Conservation (phyloP, 164 flowering plant genomes). For the grape (Vitis vinifera) region ASM3070453v1 NC_081821.1:16745001-16745500, state of each 20-base stretch:
- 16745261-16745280: background rate
- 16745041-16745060: too few relatives aligned
- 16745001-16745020: too few relatives aligned
- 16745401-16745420: conserved; percentile 87
- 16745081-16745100: too few relatives aligned
- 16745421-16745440: conserved; percentile 78
- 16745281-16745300: too few relatives aligned
- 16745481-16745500: conserved; percentile 82
- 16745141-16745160: too few relatives aligned
- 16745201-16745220: too few relatives aligned
- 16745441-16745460: conserved; percentile 98
- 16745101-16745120: too few relatives aligned
- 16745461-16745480: conserved; percentile 89
- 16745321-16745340: background rate
- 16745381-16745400: conserved; percentile 86
- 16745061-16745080: too few relatives aligned
- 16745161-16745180: background rate
- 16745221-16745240: too few relatives aligned
- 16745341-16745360: background rate
- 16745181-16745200: background rate
- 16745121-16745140: too few relatives aligned
- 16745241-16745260: too few relatives aligned
- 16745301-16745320: background rate
- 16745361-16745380: conserved; percentile 94
- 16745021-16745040: too few relatives aligned